Conservation (phyloP, 176 grass and related monocot genomes). For the Elaeis guineensis region DNA sequence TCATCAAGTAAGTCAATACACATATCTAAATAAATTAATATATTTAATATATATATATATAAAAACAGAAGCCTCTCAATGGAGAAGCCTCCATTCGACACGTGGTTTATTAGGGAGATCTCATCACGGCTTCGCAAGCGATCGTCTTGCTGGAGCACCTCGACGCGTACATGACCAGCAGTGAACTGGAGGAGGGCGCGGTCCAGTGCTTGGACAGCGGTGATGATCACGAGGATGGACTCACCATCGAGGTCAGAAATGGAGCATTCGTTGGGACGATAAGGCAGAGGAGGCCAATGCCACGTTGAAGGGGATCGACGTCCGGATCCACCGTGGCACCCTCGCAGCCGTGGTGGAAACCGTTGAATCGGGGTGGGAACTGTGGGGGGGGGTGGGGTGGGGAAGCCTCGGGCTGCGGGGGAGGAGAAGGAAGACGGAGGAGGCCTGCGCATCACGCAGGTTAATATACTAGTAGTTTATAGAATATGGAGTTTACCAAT, state of each 20-base stretch:
- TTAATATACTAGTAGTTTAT: no score
- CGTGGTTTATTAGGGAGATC: no score
- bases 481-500: no score
- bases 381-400: no score
- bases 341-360: conserved; percentile 74
- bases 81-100: no score
- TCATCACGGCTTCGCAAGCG: conserved; percentile 89
- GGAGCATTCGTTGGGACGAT: conserved; percentile 84
- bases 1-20: no score
- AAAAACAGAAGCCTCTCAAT: no score
- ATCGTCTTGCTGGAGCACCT: conserved; percentile 61
- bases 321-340: conserved; percentile 41
- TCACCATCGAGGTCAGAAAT: conserved; percentile 44
- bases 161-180: conserved; percentile 76
- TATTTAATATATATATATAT: no score
- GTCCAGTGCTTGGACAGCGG: conserved; percentile 34
- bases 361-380: conserved; percentile 81
- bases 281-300: conserved; percentile 26
- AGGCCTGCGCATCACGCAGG: no score
- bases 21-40: no score
- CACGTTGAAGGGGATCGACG: conserved; percentile 49
- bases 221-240: conserved; percentile 1
- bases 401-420: no score
- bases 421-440: no score
- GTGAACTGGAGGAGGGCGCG: conserved; percentile 49